phyloP scores from a whole-genome alignment of 2,329 filamentous ascomycete genomes.

The Claviceps sp. region DNA sequence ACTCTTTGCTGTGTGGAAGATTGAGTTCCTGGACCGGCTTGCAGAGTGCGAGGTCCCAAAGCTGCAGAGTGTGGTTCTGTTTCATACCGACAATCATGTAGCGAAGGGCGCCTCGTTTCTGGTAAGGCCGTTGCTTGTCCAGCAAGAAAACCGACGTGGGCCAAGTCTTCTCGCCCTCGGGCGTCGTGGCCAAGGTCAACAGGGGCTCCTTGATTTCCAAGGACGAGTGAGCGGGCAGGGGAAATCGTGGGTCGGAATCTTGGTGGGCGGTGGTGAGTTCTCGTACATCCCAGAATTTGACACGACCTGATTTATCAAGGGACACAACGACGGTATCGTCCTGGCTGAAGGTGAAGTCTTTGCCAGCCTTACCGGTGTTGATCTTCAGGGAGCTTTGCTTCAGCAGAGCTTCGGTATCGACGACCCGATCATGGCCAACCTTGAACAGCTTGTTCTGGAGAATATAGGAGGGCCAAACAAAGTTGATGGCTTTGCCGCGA shows the following conservation, averaged over 20 bases:
- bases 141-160: constrained; percentile 92
- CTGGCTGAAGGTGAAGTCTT: constrained; percentile 95
- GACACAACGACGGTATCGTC: constrained; percentile 92
- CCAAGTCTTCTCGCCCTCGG: constrained; percentile 86
- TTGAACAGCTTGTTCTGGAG: constrained; percentile 51
- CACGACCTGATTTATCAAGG: constrained; percentile 86
- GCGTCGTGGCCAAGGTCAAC: constrained; percentile 74
- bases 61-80: constrained; percentile 95
- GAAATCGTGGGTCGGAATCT: constrained; percentile 34
- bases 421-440: constrained; percentile 49
- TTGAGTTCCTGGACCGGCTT: constrained; percentile 97
- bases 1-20: constrained; percentile 89
- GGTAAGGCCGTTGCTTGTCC: constrained; percentile 88
- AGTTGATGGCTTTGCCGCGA: constrained; percentile 88
- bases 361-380: constrained; percentile 92
- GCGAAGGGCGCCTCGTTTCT: constrained; percentile 75
- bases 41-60: constrained; percentile 91
- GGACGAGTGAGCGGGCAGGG: constrained; percentile 40
- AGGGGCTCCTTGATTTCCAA: constrained; percentile 77
- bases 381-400: constrained; percentile 84
- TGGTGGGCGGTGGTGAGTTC: constrained; percentile 49
- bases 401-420: constrained; percentile 79
- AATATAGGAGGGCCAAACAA: constrained; percentile 59
- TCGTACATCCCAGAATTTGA: constrained; percentile 97
- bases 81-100: constrained; percentile 98